A percentile compares a stretch with the other conserved stretches of the same genome.
Evolutionary conservation across 805 yeast species (phyloP).

Genomic region (Lipomyces kockii): DNA sequence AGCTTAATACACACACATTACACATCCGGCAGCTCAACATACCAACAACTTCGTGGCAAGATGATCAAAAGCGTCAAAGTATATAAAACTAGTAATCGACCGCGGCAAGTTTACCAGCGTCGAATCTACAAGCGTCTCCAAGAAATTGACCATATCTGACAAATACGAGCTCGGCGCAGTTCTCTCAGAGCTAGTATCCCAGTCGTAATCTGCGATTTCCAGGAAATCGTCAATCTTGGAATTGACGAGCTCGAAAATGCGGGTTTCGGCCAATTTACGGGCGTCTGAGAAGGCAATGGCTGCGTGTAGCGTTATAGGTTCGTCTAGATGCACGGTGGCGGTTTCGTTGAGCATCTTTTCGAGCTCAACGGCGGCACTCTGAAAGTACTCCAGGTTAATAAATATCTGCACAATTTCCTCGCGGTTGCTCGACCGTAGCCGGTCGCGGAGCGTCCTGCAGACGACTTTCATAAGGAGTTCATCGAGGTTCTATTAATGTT

Average conservation of each 20-base stretch:
- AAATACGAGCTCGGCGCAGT: slow-evolving; percentile 73
- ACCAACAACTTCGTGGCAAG: slow-evolving; percentile 69
- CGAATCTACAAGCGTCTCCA: slow-evolving; percentile 82
- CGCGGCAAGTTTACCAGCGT: slow-evolving; percentile 82
- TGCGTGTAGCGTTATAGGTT: slow-evolving; percentile 26
- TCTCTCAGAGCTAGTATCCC: slow-evolving; percentile 57
- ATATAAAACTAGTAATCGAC: slow-evolving; percentile 74
- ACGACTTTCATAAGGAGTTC: slow-evolving; percentile 69
- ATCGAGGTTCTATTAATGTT: slow-evolving; percentile 57
- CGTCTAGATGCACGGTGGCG: slow-evolving; percentile 36
- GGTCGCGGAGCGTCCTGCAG: slow-evolving; percentile 62
- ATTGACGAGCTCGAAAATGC: slow-evolving; percentile 82
- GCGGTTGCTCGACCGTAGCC: slow-evolving; percentile 72
- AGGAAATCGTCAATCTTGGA: slow-evolving; percentile 75
- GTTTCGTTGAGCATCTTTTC: slow-evolving; percentile 50
- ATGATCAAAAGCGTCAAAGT: slow-evolving; percentile 85
- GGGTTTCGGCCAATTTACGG: slow-evolving; percentile 73
- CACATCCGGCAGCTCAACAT: background rate
- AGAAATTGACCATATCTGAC: slow-evolving; percentile 80
- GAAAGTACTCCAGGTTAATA: slow-evolving; percentile 85
- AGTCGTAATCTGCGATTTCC: slow-evolving; percentile 84
- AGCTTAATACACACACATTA: background rate
- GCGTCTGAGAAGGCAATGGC: slow-evolving; percentile 45
- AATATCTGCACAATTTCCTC: slow-evolving; percentile 89
- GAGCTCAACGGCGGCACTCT: slow-evolving; percentile 72